Percentiles rank a stretch among this genome's conserved stretches.
Conservation (phyloP, 2,329 filamentous ascomycete species). For the Aspergillus sp. region DNA sequence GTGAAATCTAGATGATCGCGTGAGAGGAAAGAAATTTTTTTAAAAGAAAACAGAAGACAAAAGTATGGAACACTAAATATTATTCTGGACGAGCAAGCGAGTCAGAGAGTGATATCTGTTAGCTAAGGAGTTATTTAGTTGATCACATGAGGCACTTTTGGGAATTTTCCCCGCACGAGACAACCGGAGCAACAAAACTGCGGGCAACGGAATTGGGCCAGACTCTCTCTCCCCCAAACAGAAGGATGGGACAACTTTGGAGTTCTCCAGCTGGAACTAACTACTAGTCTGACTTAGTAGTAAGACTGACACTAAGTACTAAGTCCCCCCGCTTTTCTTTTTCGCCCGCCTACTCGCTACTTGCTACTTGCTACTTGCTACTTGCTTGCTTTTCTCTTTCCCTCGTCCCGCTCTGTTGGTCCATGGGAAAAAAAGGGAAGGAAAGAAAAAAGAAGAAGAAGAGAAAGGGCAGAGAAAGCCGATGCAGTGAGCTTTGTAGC, state of each 20-base stretch:
- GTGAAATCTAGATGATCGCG: no score
- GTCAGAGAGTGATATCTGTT: no score
- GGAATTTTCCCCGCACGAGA: no score
- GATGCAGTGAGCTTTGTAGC: not conserved
- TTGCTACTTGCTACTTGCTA: not conserved
- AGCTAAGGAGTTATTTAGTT: no score
- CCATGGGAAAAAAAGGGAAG: not conserved
- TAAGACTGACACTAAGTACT: not conserved
- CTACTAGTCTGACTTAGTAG: not conserved
- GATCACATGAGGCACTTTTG: no score
- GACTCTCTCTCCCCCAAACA: no score
- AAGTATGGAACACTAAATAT: no score
- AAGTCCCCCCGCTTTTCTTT: conserved; percentile 2
- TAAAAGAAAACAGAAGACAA: no score
- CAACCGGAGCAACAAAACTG: no score
- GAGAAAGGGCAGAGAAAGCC: not conserved
- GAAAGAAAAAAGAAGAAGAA: not conserved
- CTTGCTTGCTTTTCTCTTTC: not conserved
- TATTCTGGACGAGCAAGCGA: no score
- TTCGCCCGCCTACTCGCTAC: not conserved
- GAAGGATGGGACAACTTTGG: not conserved
- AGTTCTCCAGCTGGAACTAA: not conserved
- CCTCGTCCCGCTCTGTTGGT: not conserved
- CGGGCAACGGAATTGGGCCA: no score
- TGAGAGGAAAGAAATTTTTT: no score